Conservation (phyloP, 345 rosid genomes). For the Ceriops decandra region DNA sequence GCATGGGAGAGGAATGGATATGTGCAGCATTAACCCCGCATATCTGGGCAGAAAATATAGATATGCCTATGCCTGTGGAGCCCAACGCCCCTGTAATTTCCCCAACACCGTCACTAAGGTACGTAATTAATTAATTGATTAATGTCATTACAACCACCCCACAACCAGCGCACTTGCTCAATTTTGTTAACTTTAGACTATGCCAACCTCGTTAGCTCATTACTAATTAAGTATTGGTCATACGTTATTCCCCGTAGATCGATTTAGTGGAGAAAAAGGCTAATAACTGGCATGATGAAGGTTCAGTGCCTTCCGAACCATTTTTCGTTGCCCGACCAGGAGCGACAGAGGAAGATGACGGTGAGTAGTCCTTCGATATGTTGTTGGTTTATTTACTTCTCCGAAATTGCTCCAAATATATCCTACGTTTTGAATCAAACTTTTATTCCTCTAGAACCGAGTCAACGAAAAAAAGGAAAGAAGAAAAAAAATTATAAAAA, state of each 20-base stretch:
- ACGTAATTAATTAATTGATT: neutral
- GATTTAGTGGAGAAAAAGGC: slow-evolving; percentile 70
- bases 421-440: too few relatives aligned
- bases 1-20: slow-evolving; percentile 96
- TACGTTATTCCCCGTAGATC: slow-evolving; percentile 36
- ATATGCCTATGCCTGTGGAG: slow-evolving; percentile 92
- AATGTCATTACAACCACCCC: neutral
- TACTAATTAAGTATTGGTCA: neutral
- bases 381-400: too few relatives aligned
- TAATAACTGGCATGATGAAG: slow-evolving; percentile 76
- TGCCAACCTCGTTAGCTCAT: neutral
- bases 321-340: slow-evolving; percentile 86
- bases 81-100: slow-evolving; percentile 88
- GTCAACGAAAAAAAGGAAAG: too few relatives aligned
- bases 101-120: slow-evolving; percentile 97
- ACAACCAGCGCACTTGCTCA: neutral
- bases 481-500: too few relatives aligned
- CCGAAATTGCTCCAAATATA: too few relatives aligned
- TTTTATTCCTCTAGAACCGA: too few relatives aligned
- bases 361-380: slow-evolving; percentile 32
- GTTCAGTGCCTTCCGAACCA: slow-evolving; percentile 88
- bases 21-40: slow-evolving; percentile 89
- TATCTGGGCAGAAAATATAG: slow-evolving; percentile 67
- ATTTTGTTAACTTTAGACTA: neutral
- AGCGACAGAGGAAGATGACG: slow-evolving; percentile 85